A percentile compares a stretch with the other conserved stretches of the same genome.
Conservation (phyloP, 768 basidiomycete genomes). For the Cyclocybe cylindracea region DNA sequence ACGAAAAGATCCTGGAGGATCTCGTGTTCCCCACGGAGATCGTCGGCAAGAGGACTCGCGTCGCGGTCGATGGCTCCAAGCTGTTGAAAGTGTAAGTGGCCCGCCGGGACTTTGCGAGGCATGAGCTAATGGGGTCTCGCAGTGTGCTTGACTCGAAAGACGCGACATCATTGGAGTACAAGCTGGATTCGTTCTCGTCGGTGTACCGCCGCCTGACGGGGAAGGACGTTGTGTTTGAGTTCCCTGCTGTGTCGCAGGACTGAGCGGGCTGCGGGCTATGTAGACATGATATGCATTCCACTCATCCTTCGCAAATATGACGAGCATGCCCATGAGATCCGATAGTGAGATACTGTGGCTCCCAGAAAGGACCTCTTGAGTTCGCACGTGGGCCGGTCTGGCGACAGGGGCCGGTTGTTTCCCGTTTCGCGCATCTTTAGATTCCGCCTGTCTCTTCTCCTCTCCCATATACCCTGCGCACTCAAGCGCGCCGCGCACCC, state of each 20-base stretch:
- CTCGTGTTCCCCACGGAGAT: slow-evolving; percentile 99
- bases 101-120: background rate
- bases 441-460: slow-evolving; percentile 28
- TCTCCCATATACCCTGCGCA: slow-evolving; percentile 21
- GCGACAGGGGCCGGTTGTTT: slow-evolving; percentile 25
- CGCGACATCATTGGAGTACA: slow-evolving; percentile 98
- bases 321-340: slow-evolving; percentile 1
- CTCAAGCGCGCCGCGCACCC: slow-evolving; percentile 19
- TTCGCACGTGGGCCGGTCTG: slow-evolving; percentile 35
- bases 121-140: slow-evolving; percentile 13
- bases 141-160: slow-evolving; percentile 99
- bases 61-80: slow-evolving; percentile 92
- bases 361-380: slow-evolving; percentile 11
- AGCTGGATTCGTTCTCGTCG: slow-evolving; percentile 98
- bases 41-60: slow-evolving; percentile 96
- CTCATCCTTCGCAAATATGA: slow-evolving; percentile 2
- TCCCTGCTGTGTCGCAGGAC: slow-evolving; percentile 76
- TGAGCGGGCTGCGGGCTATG: slow-evolving; percentile 39
- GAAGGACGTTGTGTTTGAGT: slow-evolving; percentile 96
- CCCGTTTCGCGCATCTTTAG: slow-evolving; percentile 25
- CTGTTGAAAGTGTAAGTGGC: slow-evolving; percentile 92
- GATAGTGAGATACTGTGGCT: background rate
- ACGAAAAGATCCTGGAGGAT: slow-evolving; percentile 98
- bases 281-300: slow-evolving; percentile 15
- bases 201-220: slow-evolving; percentile 95